These are phyloP conservation scores for Arthrobotrys musiformis DNA, from an alignment of 2,329 filamentous ascomycete genomes.

Conservation along the genomic window DNA sequence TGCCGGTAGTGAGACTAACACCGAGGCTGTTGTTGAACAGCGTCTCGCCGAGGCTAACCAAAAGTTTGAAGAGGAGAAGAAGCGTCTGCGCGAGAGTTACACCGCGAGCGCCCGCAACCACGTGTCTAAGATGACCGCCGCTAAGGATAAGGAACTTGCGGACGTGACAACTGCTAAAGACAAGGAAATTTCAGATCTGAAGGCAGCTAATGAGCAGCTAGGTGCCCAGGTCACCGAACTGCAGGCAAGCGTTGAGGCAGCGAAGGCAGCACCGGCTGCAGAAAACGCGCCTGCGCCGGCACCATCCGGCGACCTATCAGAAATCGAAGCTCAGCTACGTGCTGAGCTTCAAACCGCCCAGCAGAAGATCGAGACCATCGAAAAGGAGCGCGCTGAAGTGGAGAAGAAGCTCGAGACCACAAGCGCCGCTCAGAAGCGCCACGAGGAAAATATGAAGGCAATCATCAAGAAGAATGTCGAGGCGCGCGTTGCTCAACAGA, in stretches of 20 bases:
- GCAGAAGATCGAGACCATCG: constrained; percentile 30
- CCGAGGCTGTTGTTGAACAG: constrained; percentile 46
- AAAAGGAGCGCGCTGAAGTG: constrained; percentile 41
- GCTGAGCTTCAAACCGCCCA: constrained; percentile 37
- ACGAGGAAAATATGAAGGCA: constrained; percentile 49
- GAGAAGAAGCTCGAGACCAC: constrained; percentile 57
- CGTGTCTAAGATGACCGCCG: constrained; percentile 58
- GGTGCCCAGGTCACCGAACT: constrained; percentile 31
- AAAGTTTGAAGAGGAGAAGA: constrained; percentile 57
- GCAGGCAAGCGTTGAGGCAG: constrained; percentile 39
- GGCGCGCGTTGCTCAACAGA: constrained; percentile 68
- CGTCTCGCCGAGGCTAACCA: constrained; percentile 57
- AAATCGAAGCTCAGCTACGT: constrained; percentile 38
- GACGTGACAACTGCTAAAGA: constrained; percentile 35
- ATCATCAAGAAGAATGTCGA: constrained; percentile 60
- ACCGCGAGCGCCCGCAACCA: constrained; percentile 46
- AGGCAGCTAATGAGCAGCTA: constrained; percentile 32
- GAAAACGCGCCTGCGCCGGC: neutral
- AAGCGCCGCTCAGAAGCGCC: constrained; percentile 39
- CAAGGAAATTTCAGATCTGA: constrained; percentile 39
- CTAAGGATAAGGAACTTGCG: constrained; percentile 52
- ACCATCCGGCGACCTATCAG: constrained; percentile 26
- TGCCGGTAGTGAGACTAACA: neutral
- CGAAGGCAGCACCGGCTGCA: constrained; percentile 26
- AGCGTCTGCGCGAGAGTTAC: constrained; percentile 37